These are phyloP conservation scores for Tetraselmis chui DNA, from an alignment of 139 green algal species.

Conservation along the genomic window DNA sequence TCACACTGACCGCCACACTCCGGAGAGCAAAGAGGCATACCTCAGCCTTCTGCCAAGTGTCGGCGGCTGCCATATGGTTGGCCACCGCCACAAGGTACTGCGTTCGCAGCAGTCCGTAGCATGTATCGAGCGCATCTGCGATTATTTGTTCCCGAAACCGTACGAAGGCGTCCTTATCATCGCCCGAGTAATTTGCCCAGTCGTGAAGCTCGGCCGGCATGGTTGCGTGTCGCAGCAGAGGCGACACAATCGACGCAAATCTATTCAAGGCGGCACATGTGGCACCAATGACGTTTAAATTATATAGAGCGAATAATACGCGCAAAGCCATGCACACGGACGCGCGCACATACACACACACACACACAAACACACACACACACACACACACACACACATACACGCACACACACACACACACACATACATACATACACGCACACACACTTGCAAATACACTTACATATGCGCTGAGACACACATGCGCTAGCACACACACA, in stretches of 20 bases:
- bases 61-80: constrained; percentile 16
- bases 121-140: constrained; percentile 10
- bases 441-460: too few relatives aligned
- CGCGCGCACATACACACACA: too few relatives aligned
- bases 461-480: too few relatives aligned
- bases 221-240: not conserved
- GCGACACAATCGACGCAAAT: not conserved
- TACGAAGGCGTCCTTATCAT: not conserved
- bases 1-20: constrained; percentile 18
- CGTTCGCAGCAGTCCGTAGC: constrained; percentile 34
- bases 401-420: too few relatives aligned
- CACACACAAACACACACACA: too few relatives aligned
- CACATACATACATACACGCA: too few relatives aligned
- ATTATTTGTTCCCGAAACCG: constrained; percentile 2
- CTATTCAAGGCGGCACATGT: too few relatives aligned
- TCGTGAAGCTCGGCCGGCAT: not conserved
- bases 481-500: too few relatives aligned
- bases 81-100: constrained; percentile 26
- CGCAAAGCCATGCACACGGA: too few relatives aligned
- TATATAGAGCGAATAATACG: too few relatives aligned
- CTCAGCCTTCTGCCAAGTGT: constrained; percentile 47
- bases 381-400: too few relatives aligned
- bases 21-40: constrained; percentile 46
- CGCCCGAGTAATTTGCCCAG: not conserved
- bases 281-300: too few relatives aligned